Evolutionary conservation across 1,284 basidiomycete genomes (phyloP).

Genomic region (Leccinum griseonigrum): DNA sequence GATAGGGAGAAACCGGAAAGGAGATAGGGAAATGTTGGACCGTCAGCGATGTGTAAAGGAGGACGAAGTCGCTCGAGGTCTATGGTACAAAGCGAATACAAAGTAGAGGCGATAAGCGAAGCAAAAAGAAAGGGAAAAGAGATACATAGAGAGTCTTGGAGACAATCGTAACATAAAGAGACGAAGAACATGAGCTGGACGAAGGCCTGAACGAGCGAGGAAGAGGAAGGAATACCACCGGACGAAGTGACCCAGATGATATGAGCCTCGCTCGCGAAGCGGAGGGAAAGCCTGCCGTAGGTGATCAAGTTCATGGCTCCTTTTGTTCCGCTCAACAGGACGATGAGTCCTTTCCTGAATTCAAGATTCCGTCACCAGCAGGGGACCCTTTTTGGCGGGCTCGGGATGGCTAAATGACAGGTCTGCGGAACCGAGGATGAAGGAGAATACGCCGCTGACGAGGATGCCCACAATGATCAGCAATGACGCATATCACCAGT

Average conservation of each 20-base stretch:
- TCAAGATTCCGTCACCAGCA: constrained; percentile 26
- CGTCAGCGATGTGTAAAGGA: no score
- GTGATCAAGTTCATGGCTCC: constrained; percentile 1
- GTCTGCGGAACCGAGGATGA: constrained; percentile 27
- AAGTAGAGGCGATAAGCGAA: no score
- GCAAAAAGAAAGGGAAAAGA: no score
- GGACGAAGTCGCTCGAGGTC: no score
- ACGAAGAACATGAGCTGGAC: constrained; percentile 6
- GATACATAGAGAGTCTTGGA: no score
- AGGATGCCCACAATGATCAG: constrained; percentile 32
- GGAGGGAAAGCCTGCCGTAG: constrained; percentile 27
- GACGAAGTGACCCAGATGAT: constrained; percentile 14
- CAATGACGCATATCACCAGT: constrained; percentile 23
- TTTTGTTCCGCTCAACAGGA: constrained; percentile 15
- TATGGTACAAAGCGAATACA: no score
- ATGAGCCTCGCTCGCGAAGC: constrained; percentile 19
- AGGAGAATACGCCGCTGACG: constrained; percentile 26
- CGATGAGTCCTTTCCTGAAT: constrained; percentile 7
- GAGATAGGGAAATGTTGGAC: no score
- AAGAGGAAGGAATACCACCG: constrained; percentile 23
- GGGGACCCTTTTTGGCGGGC: constrained; percentile 23
- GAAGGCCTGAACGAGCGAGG: constrained; percentile 15
- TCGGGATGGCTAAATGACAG: constrained; percentile 21
- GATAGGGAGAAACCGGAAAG: no score
- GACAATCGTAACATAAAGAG: no score